Evolutionary conservation across 495 filamentous ascomycete genomes (phyloP), one percentile per base, ranked within the genome.

Genomic region (Podospora bellae-mahoneyi): DNA sequence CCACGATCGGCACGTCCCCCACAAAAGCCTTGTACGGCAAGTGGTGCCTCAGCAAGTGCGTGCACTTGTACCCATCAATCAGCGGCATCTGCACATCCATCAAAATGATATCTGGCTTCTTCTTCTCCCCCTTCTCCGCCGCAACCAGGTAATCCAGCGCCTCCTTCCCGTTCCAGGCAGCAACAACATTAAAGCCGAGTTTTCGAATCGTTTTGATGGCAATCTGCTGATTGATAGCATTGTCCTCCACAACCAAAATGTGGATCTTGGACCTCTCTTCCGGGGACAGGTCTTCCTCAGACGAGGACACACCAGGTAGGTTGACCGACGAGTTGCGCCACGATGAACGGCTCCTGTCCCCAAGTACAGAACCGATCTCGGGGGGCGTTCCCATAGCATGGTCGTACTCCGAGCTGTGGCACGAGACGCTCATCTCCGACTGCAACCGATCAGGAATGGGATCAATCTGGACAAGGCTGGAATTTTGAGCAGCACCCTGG

Each of bases 81-180:
- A 93, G 81, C 4, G 91, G 90, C 90, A 95, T 93, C 75, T 93
- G 90, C 0, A 93, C 87, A 71, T 96, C 91, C 92, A 96, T 95
- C 7, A 94, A 82, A 60, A 94, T 91, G n/a, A 94, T 89, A 69
- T 94, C 86, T 1, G 90, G 87, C 63, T 80, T 84, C 9, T 79
- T 76, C 53, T 84, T 75, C 28, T 53, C 75, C 15, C 82, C 78
- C 3, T 72, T 59, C 34, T 75, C 67, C 26, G 79, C 76, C 5
- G 72, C 77, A 5, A 68, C 65, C 28, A 91, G 72, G 68, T 92
- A 91, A 19, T 92, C 86, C 3, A 95, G 85, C 6, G 90, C 91
- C 73, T 94, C 89, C 68, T 88, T 81, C 4, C 92, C 92, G 72
- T 94, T 92, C 82, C 86, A 91, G 0, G 89, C 87, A 1, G 90